Percentiles rank a stretch among this genome's conserved stretches.
Conservation (phyloP, 306 rosid species). For the Vigna unguiculata region DNA sequence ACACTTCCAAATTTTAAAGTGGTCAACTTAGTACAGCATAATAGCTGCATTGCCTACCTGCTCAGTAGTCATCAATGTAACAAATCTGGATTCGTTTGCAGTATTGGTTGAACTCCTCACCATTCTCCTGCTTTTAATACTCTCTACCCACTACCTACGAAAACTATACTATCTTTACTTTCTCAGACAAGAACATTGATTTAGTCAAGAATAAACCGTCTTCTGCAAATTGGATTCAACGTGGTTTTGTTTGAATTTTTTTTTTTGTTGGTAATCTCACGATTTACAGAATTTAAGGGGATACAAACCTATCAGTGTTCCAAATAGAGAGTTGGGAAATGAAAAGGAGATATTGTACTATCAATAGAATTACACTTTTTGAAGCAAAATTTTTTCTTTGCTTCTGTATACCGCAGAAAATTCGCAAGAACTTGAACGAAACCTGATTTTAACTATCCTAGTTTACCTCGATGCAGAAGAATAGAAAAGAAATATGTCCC, state of each 20-base stretch:
- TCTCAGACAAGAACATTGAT: background rate
- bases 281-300: too few relatives aligned
- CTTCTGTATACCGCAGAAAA: background rate
- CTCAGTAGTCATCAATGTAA: slow-evolving; percentile 35
- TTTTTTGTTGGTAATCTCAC: too few relatives aligned
- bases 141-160: slow-evolving; percentile 33
- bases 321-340: background rate
- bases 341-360: slow-evolving; percentile 10
- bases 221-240: slow-evolving; percentile 4
- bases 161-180: background rate
- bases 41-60: slow-evolving; percentile 24
- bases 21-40: slow-evolving; percentile 38
- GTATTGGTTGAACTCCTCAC: slow-evolving; percentile 30
- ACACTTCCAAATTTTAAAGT: too few relatives aligned
- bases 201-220: background rate
- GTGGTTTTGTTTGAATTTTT: background rate
- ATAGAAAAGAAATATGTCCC: slow-evolving; percentile 22
- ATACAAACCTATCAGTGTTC: too few relatives aligned
- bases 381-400: slow-evolving; percentile 7
- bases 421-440: slow-evolving; percentile 20
- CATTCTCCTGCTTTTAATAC: slow-evolving; percentile 7
- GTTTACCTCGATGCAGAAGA: slow-evolving; percentile 7
- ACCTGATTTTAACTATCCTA: slow-evolving; percentile 16
- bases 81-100: background rate
- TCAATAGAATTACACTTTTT: background rate